These are phyloP conservation scores for Scleroderma citrinum DNA, from an alignment of 768 basidiomycete genomes.

Conservation along the genomic window DNA sequence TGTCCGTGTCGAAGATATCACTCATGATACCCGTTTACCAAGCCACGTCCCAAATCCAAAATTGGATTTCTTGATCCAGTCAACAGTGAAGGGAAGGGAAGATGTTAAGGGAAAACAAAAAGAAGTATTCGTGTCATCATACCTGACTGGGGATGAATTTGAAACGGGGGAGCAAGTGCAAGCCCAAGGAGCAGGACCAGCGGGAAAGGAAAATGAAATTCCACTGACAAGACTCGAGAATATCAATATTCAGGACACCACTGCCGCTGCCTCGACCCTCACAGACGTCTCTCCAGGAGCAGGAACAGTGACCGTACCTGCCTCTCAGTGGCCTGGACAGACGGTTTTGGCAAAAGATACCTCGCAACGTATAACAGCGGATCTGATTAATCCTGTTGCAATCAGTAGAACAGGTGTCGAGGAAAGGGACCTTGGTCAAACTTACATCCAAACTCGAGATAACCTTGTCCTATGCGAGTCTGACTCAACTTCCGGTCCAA, in stretches of 20 bases:
- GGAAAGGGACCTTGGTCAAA: no score
- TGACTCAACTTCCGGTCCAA: no score
- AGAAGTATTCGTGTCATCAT: not conserved
- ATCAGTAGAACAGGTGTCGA: no score
- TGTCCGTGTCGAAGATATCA: not conserved
- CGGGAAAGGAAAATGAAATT: not conserved
- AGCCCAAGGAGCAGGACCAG: not conserved
- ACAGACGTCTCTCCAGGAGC: not conserved
- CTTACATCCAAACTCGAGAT: no score
- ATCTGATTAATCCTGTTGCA: no score
- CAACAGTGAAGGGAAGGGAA: not conserved
- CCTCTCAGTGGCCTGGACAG: not conserved
- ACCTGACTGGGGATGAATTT: not conserved
- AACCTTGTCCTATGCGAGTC: no score
- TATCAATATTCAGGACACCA: not conserved
- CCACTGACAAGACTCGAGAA: not conserved
- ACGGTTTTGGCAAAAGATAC: no score
- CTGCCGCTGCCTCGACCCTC: not conserved
- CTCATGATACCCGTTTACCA: not conserved
- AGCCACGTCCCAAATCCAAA: not conserved
- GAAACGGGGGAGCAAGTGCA: not conserved
- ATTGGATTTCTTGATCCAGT: not conserved
- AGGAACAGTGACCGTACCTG: no score
- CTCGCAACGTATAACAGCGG: no score
- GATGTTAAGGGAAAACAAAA: constrained; percentile 9